Conservation (phyloP, 164 flowering plant species). For the Buxus sempervirens region DNA sequence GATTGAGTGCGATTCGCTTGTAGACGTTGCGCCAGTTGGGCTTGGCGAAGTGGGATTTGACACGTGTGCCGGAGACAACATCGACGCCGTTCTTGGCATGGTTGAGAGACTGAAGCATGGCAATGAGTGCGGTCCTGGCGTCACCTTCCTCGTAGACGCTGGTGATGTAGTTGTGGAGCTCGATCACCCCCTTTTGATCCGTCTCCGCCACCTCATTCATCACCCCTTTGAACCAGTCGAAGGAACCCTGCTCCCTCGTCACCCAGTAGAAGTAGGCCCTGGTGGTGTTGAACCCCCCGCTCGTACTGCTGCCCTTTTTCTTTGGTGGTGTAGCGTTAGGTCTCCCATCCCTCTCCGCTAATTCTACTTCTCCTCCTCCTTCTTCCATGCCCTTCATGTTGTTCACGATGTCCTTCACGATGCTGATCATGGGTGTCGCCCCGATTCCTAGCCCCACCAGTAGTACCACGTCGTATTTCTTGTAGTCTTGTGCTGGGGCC, state of each 20-base stretch:
- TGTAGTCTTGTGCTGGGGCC: conserved; percentile 96
- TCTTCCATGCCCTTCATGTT: conserved; percentile 58
- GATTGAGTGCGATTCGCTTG: conserved; percentile 40
- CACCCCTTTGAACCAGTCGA: conserved; percentile 62
- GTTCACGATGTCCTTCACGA: conserved; percentile 78
- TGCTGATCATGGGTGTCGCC: conserved; percentile 92
- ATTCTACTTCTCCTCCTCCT: conserved; percentile 25
- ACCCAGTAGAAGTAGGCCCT: conserved; percentile 73
- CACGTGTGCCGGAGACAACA: conserved; percentile 53
- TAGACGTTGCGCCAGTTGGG: conserved; percentile 57
- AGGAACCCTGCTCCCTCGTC: conserved; percentile 59
- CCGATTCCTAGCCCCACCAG: conserved; percentile 92
- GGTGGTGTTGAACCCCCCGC: conserved; percentile 30
- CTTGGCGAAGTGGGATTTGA: conserved; percentile 59
- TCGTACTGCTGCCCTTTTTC: not conserved
- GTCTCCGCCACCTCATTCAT: conserved; percentile 60
- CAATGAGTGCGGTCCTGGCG: conserved; percentile 59
- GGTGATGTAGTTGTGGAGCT: conserved; percentile 62
- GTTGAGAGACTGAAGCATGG: conserved; percentile 55
- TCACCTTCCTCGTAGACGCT: conserved; percentile 67
- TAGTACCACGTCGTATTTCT: conserved; percentile 76
- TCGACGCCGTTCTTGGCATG: conserved; percentile 61
- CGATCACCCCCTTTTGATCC: conserved; percentile 42
- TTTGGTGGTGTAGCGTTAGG: not conserved
- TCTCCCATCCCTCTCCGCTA: too few relatives aligned